Base-by-base conservation (phyloP, 208 protist genomes). In the Trypanosoma lewisi region DNA sequence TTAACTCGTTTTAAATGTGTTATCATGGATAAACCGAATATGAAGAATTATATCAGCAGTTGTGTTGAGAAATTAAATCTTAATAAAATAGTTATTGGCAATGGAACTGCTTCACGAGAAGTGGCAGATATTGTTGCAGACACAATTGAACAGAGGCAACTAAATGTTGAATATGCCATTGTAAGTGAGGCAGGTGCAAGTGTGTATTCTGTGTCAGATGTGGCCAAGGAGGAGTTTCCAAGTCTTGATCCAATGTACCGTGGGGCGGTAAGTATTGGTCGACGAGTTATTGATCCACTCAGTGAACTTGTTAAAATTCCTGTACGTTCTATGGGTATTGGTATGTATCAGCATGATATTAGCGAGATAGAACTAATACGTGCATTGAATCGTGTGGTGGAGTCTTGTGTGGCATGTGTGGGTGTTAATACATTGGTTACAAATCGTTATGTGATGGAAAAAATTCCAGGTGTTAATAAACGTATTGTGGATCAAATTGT, bases 341-440 rank as follows among this genome's bases (percentile, higher is more conserved):
- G 92, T 19, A 89, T 93, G 84, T 97, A 97, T 71, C 92, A 97
- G 70, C 83, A 95, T 69, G 92, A 97, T 67, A 77, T 95, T 21
- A 83, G 83, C 47, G 81, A 88, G 51, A 77, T 67, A 28, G 76
- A 80, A 53, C 73, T 94, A 60, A 28, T 72, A 49, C 67, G 57
- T 49, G 76, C 70, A 63, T 70, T 97, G 47, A 63, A 66, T 57
- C 62, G 70, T 44, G 83, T 87, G 42, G 72, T 95, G 25, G 76
- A 92, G 75, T 87, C 81, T 16, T 89, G 78, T 60, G 86, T 96
- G 1, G 76, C 84, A 27, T 69, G 44, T 31, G 91, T 95, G 2
- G 91, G 91, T 63, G 78, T 94, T 28, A 93, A 95, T 70, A 71
- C 84, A 6, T 67, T 80, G 42, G 84, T 75, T 63, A 75, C 86